These are phyloP conservation scores for Cryptosporidium sp. DNA, from an alignment of 169 alveolate genomes.

Conservation along the genomic window DNA sequence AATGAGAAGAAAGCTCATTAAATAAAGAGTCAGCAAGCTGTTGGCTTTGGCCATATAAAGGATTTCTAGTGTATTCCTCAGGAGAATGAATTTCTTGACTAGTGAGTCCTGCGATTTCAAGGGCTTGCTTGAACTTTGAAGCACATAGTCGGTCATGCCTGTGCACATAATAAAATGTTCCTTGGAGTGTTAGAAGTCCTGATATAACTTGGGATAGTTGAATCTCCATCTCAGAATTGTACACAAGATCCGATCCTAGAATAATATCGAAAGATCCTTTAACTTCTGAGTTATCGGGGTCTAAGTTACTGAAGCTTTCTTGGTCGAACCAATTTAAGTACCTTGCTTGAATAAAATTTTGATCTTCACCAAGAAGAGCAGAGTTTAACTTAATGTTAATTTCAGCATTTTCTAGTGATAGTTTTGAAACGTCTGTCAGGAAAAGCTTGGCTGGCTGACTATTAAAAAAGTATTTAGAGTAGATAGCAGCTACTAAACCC, in stretches of 20 bases:
- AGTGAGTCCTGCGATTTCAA: constrained; percentile 7
- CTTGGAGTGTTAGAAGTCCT: constrained; percentile 8
- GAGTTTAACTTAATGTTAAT: constrained; percentile 25
- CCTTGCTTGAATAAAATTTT: constrained; percentile 12
- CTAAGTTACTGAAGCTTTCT: neutral
- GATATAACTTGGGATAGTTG: constrained; percentile 20
- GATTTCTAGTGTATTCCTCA: constrained; percentile 47
- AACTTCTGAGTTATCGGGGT: neutral
- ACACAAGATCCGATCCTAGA: constrained; percentile 60
- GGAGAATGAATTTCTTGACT: constrained; percentile 47
- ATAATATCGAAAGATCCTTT: constrained; percentile 28
- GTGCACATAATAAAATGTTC: constrained; percentile 44
- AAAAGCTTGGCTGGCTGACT: neutral
- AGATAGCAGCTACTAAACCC: constrained; percentile 42
- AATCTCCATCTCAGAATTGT: constrained; percentile 35
- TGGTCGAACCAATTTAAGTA: constrained; percentile 59
- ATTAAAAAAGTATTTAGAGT: constrained; percentile 5
- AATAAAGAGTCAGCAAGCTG: constrained; percentile 30
- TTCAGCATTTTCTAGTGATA: constrained; percentile 42
- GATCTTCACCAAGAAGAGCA: neutral
- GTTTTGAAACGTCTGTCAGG: constrained; percentile 54
- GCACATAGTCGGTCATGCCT: constrained; percentile 63
- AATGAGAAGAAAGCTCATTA: constrained; percentile 31
- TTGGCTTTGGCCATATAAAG: constrained; percentile 15
- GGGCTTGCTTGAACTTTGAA: constrained; percentile 14